These are phyloP conservation scores for Hansenula anomala DNA, from an alignment of 1,139 yeast genomes.

Conservation along the genomic window DNA sequence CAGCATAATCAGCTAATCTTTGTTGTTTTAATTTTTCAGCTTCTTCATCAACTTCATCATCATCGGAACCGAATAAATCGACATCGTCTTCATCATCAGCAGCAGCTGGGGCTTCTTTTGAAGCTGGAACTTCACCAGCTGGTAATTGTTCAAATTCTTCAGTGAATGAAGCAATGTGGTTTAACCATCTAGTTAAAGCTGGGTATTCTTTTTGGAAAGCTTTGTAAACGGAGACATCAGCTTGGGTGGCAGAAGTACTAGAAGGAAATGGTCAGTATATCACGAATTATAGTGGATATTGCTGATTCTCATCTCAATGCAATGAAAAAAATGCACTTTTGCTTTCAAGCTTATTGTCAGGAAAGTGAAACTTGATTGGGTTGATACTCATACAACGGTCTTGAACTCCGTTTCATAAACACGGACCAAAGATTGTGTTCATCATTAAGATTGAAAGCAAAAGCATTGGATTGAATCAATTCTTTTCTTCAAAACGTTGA, in stretches of 20 bases:
- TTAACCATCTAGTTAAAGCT: slow-evolving; percentile 96
- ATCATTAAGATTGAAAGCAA: slow-evolving; percentile 22
- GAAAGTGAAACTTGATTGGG: slow-evolving; percentile 31
- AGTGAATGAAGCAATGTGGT: slow-evolving; percentile 92
- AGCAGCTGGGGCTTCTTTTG: slow-evolving; percentile 44
- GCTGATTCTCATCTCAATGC: no score
- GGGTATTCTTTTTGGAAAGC: slow-evolving; percentile 94
- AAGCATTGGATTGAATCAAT: no score
- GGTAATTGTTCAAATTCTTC: slow-evolving; percentile 82
- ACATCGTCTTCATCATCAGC: slow-evolving; percentile 80
- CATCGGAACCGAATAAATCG: slow-evolving; percentile 90
- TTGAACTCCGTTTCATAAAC: slow-evolving; percentile 92
- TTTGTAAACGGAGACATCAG: slow-evolving; percentile 91
- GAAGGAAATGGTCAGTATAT: slow-evolving; percentile 7
- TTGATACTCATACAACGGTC: slow-evolving; percentile 91
- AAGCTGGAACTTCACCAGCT: slow-evolving; percentile 61
- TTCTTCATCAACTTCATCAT: slow-evolving; percentile 90
- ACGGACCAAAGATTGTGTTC: slow-evolving; percentile 91
- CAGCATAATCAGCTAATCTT: slow-evolving; percentile 97
- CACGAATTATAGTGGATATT: no score
- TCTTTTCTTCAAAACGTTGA: no score
- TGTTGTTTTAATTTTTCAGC: slow-evolving; percentile 96
- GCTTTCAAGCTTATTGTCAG: slow-evolving; percentile 20
- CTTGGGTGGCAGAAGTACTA: slow-evolving; percentile 86
- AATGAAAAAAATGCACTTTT: no score